Evolutionary conservation across 352 stramenopile genomes (phyloP), one percentile per base, ranked within the genome.

Genomic region (Globisporangium middletonii): DNA sequence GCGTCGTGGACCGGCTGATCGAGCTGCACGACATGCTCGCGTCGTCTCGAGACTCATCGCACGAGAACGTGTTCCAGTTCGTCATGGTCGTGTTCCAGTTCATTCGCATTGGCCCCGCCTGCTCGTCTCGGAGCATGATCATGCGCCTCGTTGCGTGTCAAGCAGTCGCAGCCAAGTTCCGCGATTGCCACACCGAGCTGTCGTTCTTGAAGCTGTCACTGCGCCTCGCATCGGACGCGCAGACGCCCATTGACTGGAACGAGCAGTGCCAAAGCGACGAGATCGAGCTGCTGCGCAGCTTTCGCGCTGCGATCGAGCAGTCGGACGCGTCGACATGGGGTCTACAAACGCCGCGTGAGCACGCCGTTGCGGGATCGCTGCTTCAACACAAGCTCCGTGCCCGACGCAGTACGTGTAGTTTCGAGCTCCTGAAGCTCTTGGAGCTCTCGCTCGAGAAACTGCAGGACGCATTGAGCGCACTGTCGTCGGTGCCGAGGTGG

Each of bases 81-180:
- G 30, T 58, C 53, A 58, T 58, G 53, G 3, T 58, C 28, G 26
- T 58, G 3, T 42, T 58, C 37, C 13, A 46, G 6, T 2, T 43
- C 15, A 13, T 58, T 23, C 43, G 28, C 7, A 7, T 58, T 7
- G 1, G 42, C 6, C 3, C 9, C 4, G 26, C n/a, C 26, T 58
- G 53, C 27, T n/a, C 53, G 4, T 15, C 38, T 11, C 18, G 2
- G 5, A 58, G 42, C 15, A n/a, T 51, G 9, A 43, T 50, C 27
- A 18, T 26, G 9, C 53, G 53, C 19, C 53, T 58, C 11, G 42
- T 33, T 11, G 53, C 53, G 15, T 51, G 42, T 23, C 19, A 27
- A 15, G n/a, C 3, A 4, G 30, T 58, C 2, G 16, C 27, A 11
- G 41, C 4, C 9, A 27, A 46, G 26, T 23, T 58, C 3, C 53